Evolutionary conservation across 2,329 filamentous ascomycete species (phyloP).

Genomic region (Colletotrichum australisinense): DNA sequence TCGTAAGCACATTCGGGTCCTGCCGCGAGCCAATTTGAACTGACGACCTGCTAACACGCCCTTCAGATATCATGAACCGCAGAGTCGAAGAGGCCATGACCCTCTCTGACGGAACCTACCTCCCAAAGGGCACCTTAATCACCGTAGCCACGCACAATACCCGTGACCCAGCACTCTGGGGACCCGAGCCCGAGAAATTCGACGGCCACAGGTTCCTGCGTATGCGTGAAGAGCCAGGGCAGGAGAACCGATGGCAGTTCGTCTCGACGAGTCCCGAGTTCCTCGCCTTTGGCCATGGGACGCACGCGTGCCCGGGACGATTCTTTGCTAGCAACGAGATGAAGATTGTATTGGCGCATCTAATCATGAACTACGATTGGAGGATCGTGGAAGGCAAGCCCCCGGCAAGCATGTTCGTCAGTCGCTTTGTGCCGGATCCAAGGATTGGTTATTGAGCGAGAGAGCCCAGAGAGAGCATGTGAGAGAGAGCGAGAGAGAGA

Average conservation of each 20-base stretch:
- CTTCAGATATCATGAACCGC: constrained; percentile 12
- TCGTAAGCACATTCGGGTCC: neutral
- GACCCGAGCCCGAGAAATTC: constrained; percentile 2
- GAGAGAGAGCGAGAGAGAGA: neutral
- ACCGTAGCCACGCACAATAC: constrained; percentile 8
- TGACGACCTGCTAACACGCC: neutral
- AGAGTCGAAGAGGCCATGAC: constrained; percentile 8
- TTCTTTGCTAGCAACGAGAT: constrained; percentile 60
- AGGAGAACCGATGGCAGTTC: constrained; percentile 49
- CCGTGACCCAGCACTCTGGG: constrained; percentile 13
- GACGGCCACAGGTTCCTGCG: constrained; percentile 21
- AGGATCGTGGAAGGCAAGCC: neutral
- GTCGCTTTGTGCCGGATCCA: constrained; percentile 13
- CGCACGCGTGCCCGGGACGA: constrained; percentile 54
- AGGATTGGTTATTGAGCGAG: constrained; percentile 10
- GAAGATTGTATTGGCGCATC: constrained; percentile 54
- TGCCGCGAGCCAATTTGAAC: no score
- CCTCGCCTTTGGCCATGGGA: constrained; percentile 51
- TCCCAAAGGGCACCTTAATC: constrained; percentile 15
- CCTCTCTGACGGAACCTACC: constrained; percentile 26
- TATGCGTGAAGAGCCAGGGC: constrained; percentile 12
- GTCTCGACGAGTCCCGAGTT: constrained; percentile 50
- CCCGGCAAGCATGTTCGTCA: constrained; percentile 6
- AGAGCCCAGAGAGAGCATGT: constrained; percentile 6
- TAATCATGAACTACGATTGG: constrained; percentile 54